Conservation (phyloP, 805 yeast species). For the Pichia sporocuriosa region DNA sequence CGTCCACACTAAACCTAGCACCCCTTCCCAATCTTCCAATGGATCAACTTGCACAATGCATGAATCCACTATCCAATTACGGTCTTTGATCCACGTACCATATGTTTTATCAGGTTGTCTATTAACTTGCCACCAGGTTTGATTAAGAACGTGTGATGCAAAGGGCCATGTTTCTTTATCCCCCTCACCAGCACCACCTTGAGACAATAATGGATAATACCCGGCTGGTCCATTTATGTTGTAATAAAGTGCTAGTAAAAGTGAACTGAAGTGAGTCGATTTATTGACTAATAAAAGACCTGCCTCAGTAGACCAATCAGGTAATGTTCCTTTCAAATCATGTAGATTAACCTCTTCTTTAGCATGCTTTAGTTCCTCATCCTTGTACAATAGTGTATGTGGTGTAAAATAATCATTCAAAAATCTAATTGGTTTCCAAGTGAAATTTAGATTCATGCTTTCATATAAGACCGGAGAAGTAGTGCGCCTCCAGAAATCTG, state of each 20-base stretch:
- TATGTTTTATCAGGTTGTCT: conserved; percentile 23
- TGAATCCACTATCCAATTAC: conserved; percentile 18
- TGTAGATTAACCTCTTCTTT: conserved; percentile 38
- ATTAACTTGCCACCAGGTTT: conserved; percentile 44
- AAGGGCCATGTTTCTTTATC: conserved; percentile 71
- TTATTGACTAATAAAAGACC: conserved; percentile 60
- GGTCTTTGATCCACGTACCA: conserved; percentile 16
- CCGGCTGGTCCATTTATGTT: conserved; percentile 55
- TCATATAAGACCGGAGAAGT: conserved; percentile 55
- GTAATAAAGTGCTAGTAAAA: conserved; percentile 57
- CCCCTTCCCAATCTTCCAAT: conserved; percentile 19
- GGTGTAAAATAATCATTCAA: conserved; percentile 25
- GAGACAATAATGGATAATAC: conserved; percentile 52
- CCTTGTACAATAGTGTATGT: conserved; percentile 24
- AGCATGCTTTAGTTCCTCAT: conserved; percentile 24
- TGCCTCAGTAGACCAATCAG: conserved; percentile 60
- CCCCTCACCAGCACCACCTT: conserved; percentile 65
- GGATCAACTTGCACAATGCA: conserved; percentile 27
- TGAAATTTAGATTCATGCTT: conserved; percentile 23
- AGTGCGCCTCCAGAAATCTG: conserved; percentile 69
- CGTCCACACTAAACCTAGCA: conserved; percentile 9
- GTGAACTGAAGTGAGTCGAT: conserved; percentile 46
- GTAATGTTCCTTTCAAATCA: conserved; percentile 56
- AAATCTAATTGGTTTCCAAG: conserved; percentile 21
- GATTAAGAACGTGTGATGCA: conserved; percentile 44